Base-by-base conservation (phyloP, 176 grass and related monocot species). In the Oryza longistaminata region DNA sequence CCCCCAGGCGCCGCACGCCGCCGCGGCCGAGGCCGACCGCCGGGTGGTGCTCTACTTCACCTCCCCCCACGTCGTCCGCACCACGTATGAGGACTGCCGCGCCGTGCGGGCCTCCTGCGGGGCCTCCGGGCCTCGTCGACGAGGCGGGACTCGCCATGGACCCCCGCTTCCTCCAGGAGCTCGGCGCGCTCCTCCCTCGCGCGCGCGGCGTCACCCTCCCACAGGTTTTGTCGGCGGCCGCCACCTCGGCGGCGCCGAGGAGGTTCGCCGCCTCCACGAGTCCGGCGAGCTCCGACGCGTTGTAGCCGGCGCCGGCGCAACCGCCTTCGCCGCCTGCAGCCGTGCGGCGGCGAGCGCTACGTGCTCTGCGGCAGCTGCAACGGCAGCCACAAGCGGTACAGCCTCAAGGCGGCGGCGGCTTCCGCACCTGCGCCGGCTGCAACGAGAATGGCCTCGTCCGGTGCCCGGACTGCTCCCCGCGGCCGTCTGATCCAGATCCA, bases 361-460 rank as follows among this genome's bases (percentile, higher is more conserved):
- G 90, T 94, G 34, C 85, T 92, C 11, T 92, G 92, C 87, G 48
- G 66, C 78, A 87, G 74, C 70, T 94, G 90, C 90, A 79, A 89
- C 78, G 92, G 90, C 33, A 94, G 92, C 87, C 92, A 89, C 85
- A 92, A 92, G 85, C 76, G 87, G 53, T 88, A 92, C 90, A 90
- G 87, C 84, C 82, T 85, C 68, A 91, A 91, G 81, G 88, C 21
- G 88, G 88, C 88, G 74, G 87, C 68, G 85, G 85, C 16, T 94
- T 94, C 77, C 90, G 89, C 84, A 40, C 76, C 74, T 94, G 92
- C 90, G 70, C 75, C 85, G 85, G 84, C 29, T 99, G 96, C 81
- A 99, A 99, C 89, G 96, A 96, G 87, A 99, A 99, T 77, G 96
- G 96, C 55, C 88, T 99, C 83, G 91, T 99, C 73, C 93, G 94